Percentiles rank a stretch among this genome's conserved stretches.
Conservation (phyloP, 2,329 filamentous ascomycete genomes). For the Phaeoacremonium minimum region DNA sequence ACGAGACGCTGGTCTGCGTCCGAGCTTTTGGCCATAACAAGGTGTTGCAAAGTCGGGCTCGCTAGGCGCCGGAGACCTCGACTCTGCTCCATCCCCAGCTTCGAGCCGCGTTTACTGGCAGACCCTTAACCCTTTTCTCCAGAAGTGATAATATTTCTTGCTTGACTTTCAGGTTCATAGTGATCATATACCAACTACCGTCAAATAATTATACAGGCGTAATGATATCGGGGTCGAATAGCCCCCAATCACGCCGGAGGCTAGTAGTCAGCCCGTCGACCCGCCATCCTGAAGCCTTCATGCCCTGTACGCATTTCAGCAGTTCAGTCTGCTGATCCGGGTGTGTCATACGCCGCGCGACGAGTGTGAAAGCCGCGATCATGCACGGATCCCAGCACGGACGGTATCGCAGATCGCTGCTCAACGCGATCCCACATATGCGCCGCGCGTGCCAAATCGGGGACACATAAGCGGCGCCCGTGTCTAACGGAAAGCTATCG, state of each 20-base stretch:
- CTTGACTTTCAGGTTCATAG: no score
- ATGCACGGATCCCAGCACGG: conserved; percentile 13
- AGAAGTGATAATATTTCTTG: no score
- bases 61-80: no score
- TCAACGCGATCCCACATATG: conserved; percentile 13
- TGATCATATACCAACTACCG: no score
- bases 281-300: conserved; percentile 12
- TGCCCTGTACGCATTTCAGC: conserved; percentile 5
- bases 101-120: no score
- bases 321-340: conserved; percentile 9
- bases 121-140: no score
- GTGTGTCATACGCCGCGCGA: conserved; percentile 7
- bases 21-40: no score
- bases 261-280: conserved; percentile 8
- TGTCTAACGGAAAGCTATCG: background rate
- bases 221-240: background rate
- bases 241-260: conserved; percentile 10
- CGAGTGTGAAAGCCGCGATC: conserved; percentile 12
- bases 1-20: no score
- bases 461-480: conserved; percentile 4
- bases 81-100: no score
- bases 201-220: no score
- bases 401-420: conserved; percentile 11
- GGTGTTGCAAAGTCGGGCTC: no score
- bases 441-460: conserved; percentile 12